phyloP scores from a whole-genome alignment of 2,329 filamentous ascomycete genomes.

The Fusarium siculi region DNA sequence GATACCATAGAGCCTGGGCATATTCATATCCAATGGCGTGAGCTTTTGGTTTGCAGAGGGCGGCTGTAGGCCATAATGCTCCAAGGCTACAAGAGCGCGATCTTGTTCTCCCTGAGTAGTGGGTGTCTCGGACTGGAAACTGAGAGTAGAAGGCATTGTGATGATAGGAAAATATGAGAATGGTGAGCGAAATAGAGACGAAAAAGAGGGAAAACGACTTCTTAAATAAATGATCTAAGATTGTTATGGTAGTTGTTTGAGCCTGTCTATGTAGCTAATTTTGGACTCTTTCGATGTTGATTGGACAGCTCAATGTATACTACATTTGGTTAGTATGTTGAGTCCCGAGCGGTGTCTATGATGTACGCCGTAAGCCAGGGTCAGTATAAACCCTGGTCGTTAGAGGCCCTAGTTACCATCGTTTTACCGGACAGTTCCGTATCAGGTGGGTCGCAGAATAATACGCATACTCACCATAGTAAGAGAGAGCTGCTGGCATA shows the following conservation, averaged over 20 bases:
- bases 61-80: not conserved
- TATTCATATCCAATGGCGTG: not conserved
- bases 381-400: no score
- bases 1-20: not conserved
- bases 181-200: accelerated
- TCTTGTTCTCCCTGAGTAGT: not conserved
- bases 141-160: not conserved
- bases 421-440: no score
- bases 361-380: no score
- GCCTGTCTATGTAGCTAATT: not conserved
- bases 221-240: not conserved
- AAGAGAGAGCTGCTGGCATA: no score
- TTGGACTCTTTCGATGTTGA: not conserved
- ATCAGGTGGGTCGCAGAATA: no score
- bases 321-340: not conserved
- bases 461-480: no score
- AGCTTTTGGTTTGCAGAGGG: not conserved
- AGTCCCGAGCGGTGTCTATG: not conserved
- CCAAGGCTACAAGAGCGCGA: not conserved
- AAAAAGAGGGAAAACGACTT: accelerated
- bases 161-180: not conserved
- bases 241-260: not conserved
- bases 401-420: no score
- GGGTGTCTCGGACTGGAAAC: not conserved
- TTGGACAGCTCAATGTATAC: not conserved